Evolutionary conservation across 2,329 filamentous ascomycete species (phyloP).

Genomic region (Botryotinia convoluta): DNA sequence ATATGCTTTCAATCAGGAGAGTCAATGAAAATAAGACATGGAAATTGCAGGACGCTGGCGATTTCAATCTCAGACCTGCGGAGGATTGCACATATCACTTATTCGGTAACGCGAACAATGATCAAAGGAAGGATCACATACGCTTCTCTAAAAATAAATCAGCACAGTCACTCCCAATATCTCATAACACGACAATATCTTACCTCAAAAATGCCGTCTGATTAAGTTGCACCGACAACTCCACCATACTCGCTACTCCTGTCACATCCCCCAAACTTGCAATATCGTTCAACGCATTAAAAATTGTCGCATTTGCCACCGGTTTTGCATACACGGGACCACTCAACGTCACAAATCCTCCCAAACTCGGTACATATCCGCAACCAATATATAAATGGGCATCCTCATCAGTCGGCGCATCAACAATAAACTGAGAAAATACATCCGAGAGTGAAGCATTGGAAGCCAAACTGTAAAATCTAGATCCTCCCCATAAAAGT

Average conservation of each 20-base stretch:
- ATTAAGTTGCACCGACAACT: neutral
- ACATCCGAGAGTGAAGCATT: conserved; percentile 23
- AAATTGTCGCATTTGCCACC: neutral
- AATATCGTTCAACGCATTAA: neutral
- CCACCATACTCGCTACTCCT: neutral
- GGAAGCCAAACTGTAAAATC: conserved; percentile 11
- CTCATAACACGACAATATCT: neutral
- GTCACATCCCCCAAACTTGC: neutral
- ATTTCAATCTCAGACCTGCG: neutral
- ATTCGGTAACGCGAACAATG: neutral
- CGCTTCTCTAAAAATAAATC: neutral
- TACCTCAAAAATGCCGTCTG: conserved; percentile 3
- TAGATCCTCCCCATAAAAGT: conserved; percentile 27
- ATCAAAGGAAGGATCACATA: neutral
- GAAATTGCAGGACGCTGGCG: neutral
- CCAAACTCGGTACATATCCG: neutral
- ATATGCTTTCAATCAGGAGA: neutral
- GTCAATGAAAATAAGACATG: neutral
- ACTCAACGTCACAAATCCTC: neutral
- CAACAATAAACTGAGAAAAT: conserved; percentile 23
- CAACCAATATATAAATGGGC: neutral
- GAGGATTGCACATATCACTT: neutral
- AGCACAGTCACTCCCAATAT: neutral
- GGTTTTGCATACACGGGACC: neutral
- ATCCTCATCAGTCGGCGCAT: neutral